Evolutionary conservation across 2,329 filamentous ascomycete genomes (phyloP).

Genomic region (Trichoderma koningiopsis): DNA sequence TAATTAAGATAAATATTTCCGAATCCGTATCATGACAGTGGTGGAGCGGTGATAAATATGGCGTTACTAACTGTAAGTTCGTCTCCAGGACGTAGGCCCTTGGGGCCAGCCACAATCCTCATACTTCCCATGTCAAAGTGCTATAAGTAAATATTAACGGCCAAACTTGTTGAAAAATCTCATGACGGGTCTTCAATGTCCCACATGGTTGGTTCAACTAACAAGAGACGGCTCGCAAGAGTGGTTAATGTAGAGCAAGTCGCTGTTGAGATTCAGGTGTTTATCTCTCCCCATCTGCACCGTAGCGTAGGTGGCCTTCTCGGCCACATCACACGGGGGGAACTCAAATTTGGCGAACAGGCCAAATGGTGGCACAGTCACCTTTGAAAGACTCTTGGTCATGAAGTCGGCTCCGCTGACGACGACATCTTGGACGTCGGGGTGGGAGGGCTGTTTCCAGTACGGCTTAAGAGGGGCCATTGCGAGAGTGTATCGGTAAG

Average conservation of each 20-base stretch:
- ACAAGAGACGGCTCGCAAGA: conserved; percentile 67
- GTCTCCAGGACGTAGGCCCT: conserved; percentile 56
- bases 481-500: not conserved
- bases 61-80: conserved; percentile 55
- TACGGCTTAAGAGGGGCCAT: conserved; percentile 61
- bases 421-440: conserved; percentile 59
- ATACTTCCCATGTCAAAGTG: conserved; percentile 62
- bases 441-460: conserved; percentile 64
- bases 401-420: conserved; percentile 57
- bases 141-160: conserved; percentile 37
- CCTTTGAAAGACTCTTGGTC: conserved; percentile 60
- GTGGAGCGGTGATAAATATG: not conserved
- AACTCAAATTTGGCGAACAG: conserved; percentile 68
- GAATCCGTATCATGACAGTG: not conserved
- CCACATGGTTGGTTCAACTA: conserved; percentile 37
- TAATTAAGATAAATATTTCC: not conserved
- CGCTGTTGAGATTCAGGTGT: conserved; percentile 66
- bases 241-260: conserved; percentile 69
- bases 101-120: conserved; percentile 60
- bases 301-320: conserved; percentile 63
- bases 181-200: not conserved
- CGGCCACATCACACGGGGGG: conserved; percentile 60
- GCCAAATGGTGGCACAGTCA: conserved; percentile 61
- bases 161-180: not conserved
- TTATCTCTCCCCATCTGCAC: conserved; percentile 59